phyloP scores from a whole-genome alignment of 768 basidiomycete species.

The Macrolepiota dolichaula region DNA sequence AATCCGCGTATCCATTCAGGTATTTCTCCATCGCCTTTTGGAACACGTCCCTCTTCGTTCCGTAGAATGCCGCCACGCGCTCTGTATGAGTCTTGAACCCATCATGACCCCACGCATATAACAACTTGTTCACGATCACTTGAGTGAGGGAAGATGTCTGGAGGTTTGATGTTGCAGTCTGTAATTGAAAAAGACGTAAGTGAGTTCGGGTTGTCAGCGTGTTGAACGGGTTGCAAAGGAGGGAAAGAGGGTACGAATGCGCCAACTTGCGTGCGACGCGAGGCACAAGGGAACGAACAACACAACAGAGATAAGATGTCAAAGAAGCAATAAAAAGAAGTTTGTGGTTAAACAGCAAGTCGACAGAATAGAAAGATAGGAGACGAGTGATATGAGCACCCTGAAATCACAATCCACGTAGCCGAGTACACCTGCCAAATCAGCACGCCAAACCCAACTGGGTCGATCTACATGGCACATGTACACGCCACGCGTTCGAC shows the following conservation, averaged over 20 bases:
- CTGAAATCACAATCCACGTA: background rate
- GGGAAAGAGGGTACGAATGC: background rate
- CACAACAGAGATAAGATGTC: background rate
- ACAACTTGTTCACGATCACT: constrained; percentile 52
- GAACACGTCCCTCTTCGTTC: constrained; percentile 71
- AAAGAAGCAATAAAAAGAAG: no score
- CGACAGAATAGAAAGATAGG: background rate
- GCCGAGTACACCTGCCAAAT: background rate
- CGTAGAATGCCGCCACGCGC: constrained; percentile 71
- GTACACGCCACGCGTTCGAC: constrained; percentile 10
- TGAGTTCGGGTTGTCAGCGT: background rate
- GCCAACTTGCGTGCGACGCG: background rate
- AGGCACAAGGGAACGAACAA: background rate
- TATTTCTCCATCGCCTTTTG: constrained; percentile 72
- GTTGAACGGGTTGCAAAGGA: background rate
- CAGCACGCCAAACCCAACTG: background rate
- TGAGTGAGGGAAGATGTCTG: constrained; percentile 67
- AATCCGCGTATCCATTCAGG: constrained; percentile 74
- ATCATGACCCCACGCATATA: constrained; percentile 72
- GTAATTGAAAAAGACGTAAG: constrained; percentile 7
- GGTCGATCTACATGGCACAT: background rate
- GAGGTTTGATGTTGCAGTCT: constrained; percentile 68
- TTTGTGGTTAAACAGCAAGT: no score
- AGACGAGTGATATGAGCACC: background rate
- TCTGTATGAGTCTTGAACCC: constrained; percentile 70